phyloP scores from a whole-genome alignment of 257 asterid genomes.

The Solanum megistacrolobum region DNA sequence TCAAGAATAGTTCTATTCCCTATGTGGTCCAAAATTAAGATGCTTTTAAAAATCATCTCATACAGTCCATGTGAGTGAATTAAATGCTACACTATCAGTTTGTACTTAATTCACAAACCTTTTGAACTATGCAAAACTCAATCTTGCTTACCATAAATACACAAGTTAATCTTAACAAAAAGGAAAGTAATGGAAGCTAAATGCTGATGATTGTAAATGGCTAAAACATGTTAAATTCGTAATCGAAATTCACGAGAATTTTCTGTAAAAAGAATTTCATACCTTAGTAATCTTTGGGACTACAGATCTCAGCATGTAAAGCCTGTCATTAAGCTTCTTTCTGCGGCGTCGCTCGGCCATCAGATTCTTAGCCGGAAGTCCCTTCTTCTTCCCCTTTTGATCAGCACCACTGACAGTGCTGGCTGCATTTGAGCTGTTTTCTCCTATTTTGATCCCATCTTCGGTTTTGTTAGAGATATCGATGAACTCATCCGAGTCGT shows the following conservation, averaged over 20 bases:
- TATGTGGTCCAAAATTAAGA: constrained; percentile 43
- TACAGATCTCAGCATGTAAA: constrained; percentile 86
- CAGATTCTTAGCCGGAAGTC: constrained; percentile 88
- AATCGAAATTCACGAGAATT: constrained; percentile 27
- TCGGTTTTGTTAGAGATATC: constrained; percentile 26
- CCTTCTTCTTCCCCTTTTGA: constrained; percentile 66
- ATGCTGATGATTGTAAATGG: background rate
- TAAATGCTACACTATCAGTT: constrained; percentile 52
- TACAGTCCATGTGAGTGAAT: constrained; percentile 77
- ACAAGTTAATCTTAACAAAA: background rate
- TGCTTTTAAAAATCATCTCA: constrained; percentile 41
- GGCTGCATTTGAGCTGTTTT: constrained; percentile 31
- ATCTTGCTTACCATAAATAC: constrained; percentile 14
- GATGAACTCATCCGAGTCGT: constrained; percentile 69
- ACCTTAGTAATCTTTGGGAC: constrained; percentile 98
- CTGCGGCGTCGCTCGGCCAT: constrained; percentile 96
- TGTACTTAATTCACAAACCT: constrained; percentile 32
- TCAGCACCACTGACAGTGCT: constrained; percentile 38
- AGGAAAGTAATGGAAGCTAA: background rate
- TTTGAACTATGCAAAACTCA: constrained; percentile 33
- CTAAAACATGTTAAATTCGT: constrained; percentile 20
- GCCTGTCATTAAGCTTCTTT: constrained; percentile 95
- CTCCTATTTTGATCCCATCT: constrained; percentile 31
- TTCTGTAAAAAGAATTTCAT: constrained; percentile 1
- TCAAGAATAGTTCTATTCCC: constrained; percentile 12